Base-by-base conservation (phyloP, 495 filamentous ascomycete genomes). In the Neurospora tetraspora region DNA sequence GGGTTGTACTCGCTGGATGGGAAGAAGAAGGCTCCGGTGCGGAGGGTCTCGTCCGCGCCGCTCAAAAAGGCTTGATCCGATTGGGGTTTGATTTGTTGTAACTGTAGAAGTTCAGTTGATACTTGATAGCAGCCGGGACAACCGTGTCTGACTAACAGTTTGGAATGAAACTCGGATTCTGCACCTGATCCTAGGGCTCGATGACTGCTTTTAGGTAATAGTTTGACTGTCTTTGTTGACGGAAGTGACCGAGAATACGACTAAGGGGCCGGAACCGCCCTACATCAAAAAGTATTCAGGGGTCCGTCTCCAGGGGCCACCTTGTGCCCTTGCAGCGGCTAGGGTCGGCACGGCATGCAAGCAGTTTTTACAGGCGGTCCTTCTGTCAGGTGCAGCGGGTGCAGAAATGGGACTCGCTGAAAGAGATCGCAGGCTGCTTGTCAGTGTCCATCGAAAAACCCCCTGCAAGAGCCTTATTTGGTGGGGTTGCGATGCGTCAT, bases 1-100 rank as follows among this genome's bases (percentile, higher is more conserved):
- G 94, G 90, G 11, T 76, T 98, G 71, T 99, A 98, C 83, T 94
- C 92, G 31, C 88, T 93, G 75, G 96, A 97, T 77, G 83, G 83
- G 40, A 85, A 80, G 74, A 76, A 77, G 39, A 83, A 83, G 73
- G 69, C 76, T 23, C 74, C 74, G 5, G 37, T 53, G 2, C 76
- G 77, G 53, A 73, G 72, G 37, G 65, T 34, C 53, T 65, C 53
- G 53, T 31, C 53, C 53, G 27, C 53, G 53, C 53, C 53, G 53
- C 53, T 36, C 27, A 65, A 65, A 34, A 65, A 65, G 53, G 53
- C 53, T 14, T 65, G 53, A 65, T 65, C 27, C 27, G 53, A 27
- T 65, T 65, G 14, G 6, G 53, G 27, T 16, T 65, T 65, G 53
- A 9, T 65, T 65, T 65, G 27, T 65, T 65, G 53, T 18, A 34